Base-by-base conservation (phyloP, 352 stramenopile genomes). In the Phytopythium boreale region DNA sequence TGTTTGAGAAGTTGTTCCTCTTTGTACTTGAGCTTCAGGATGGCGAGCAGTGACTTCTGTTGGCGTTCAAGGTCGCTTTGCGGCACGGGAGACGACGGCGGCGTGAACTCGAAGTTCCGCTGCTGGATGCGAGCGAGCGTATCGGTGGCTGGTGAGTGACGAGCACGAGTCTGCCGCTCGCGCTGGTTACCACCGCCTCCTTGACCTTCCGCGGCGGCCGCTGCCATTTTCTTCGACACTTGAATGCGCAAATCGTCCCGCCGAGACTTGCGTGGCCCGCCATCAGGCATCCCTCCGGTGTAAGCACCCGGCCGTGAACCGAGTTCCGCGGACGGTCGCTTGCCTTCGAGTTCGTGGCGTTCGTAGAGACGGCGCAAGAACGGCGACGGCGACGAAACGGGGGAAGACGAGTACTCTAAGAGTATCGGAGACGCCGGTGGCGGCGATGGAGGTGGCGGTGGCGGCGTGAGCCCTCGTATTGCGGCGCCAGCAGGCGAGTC, bases 151-250 rank as follows among this genome's bases (percentile, higher is more conserved):
- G 47, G 12, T 36, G 61, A 8, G 50, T 55, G 9, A 58, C 49
- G 31, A 55, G 46, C 15, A 20, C 14, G 12, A 41, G 65, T 27
- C 24, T 57, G 53, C 31, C 29, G 49, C 19, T 68, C 20, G 34
- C 61, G 47, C 39, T 36, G 26, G 36, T 22, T 41, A 67, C 7
- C 56, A 20, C 39, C 20, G 4, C 2, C 5, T 19, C 24, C 26
- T 10, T 19, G 22, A 8, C 41, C 41, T 52, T 61, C 56, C 26
- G 20, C 67, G n/a, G 64, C 73, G 58, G 73, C 73, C 0, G 73
- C 77, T 17, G 80, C 84, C 75, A 91, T 93, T 50, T 89, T 90
- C 62, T 92, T 93, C 17, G 84, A 88, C 17, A 92, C 75, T 70
- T 87, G 82, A 43, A 93, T 89, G 26, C 85, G 82, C 49, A 93